Conservation (phyloP, 176 grass and related monocot genomes). For the Bothriochloa decipiens region DNA sequence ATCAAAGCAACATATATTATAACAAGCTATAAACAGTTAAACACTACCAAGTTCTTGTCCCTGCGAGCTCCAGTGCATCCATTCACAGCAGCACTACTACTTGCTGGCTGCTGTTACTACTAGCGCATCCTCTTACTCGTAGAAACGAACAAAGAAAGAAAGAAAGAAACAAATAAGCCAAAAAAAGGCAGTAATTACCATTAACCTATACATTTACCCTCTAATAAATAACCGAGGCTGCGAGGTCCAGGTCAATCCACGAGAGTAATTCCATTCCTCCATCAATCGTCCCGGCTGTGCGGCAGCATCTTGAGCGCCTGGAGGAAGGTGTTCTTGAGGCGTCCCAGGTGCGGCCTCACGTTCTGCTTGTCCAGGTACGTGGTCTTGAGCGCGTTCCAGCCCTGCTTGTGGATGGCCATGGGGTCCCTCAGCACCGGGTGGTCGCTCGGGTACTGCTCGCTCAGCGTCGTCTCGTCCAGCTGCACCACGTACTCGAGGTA, state of each 20-base stretch:
- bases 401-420: slow-evolving; percentile 74
- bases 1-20: not conserved
- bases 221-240: not conserved
- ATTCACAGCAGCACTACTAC: not conserved
- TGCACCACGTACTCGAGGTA: slow-evolving; percentile 85
- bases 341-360: slow-evolving; percentile 70
- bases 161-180: not conserved
- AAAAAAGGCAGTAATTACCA: not conserved
- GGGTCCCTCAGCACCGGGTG: slow-evolving; percentile 77
- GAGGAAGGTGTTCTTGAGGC: slow-evolving; percentile 84
- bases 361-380: slow-evolving; percentile 95
- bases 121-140: not conserved
- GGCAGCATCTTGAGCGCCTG: slow-evolving; percentile 73
- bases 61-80: not conserved
- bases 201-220: not conserved
- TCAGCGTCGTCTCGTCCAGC: slow-evolving; percentile 84
- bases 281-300: slow-evolving; percentile 39
- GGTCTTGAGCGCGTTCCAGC: slow-evolving; percentile 76
- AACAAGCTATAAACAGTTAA: not conserved
- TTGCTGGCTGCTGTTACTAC: not conserved
- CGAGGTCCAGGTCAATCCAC: not conserved
- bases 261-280: no score
- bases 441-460: slow-evolving; percentile 74
- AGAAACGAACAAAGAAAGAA: not conserved
- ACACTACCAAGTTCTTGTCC: not conserved